Base-by-base conservation (phyloP, 768 basidiomycete genomes). In the Panus rudis region DNA sequence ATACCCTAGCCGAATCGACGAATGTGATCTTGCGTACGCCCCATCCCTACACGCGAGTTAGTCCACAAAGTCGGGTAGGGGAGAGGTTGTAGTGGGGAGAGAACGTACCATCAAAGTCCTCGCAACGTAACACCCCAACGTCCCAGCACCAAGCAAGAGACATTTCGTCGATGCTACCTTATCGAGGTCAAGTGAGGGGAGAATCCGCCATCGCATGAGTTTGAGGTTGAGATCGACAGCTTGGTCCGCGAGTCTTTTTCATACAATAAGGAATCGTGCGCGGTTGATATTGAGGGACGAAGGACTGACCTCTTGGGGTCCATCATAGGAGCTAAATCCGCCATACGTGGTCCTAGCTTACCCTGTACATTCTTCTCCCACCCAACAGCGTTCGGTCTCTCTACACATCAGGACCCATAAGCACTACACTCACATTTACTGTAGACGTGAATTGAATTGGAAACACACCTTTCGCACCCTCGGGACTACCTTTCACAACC, bases 181-280 rank as follows among this genome's bases (percentile, higher is more conserved):
- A 41, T 96, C 93, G 11, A 98, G 73, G 50, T 98, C 77, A 38
- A 99, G 78, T 1, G 76, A 66, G 12, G 96, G 96, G 16, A 98
- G 69, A 51, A 98, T 92, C 16, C 94, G 77, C 94, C 94, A 98
- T 16, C 91, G 78, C 94, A 99, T 98, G 31, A 99, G 74, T 59
- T 97, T 97, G 37, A 98, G 70, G 58, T 98, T 99, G 30, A 99
- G 70, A 63, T 97, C 92, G n/a, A 98, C 92, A 0, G 96, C 96
- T 63, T 99, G 94, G 50, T 89, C 81, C 1, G 94, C 93, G 4
- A 98, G 75, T 52, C 92, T 92, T 50, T 5, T 27, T 1, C 34
- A 17, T 6, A 30, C 20, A 28, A 42, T 38, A 28, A 27, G 11
- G 30, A 13, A 16, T 11, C 21, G 24, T 22, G 21, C 25, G 20